Conservation (phyloP, 2,329 filamentous ascomycete genomes). For the Aspergillus neotritici region DNA sequence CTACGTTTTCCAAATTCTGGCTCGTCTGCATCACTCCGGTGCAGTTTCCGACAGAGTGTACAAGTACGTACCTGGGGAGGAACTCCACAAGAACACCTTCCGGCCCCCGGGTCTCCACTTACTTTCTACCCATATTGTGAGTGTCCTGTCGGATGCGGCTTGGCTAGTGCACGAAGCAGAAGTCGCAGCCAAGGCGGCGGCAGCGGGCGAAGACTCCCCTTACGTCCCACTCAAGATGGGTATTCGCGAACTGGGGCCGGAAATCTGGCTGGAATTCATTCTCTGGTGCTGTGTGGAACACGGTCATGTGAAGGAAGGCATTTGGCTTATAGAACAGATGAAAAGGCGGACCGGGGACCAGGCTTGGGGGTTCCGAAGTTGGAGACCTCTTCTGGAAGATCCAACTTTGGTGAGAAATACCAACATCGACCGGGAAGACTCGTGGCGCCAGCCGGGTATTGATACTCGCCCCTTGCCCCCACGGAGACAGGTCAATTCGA, state of each 20-base stretch:
- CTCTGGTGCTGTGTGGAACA: slow-evolving; percentile 49
- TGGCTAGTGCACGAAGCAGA: slow-evolving; percentile 40
- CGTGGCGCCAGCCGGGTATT: slow-evolving; percentile 30
- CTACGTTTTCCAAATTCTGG: slow-evolving; percentile 41
- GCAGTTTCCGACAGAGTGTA: slow-evolving; percentile 42
- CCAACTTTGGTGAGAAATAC: slow-evolving; percentile 27
- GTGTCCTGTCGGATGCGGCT: slow-evolving; percentile 42
- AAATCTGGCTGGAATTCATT: slow-evolving; percentile 47
- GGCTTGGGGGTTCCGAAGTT: slow-evolving; percentile 40
- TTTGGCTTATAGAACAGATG: slow-evolving; percentile 35
- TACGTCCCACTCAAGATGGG: slow-evolving; percentile 37
- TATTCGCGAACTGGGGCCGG: slow-evolving; percentile 41
- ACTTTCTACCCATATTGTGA: slow-evolving; percentile 43
- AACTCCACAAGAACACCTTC: slow-evolving; percentile 24
- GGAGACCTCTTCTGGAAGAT: slow-evolving; percentile 27
- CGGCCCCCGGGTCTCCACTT: slow-evolving; percentile 42
- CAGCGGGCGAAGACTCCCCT: slow-evolving; percentile 34
- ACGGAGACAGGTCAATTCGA: slow-evolving; percentile 12
- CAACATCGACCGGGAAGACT: slow-evolving; percentile 31
- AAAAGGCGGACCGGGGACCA: slow-evolving; percentile 18
- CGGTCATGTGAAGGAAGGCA: slow-evolving; percentile 38
- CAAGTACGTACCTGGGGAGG: slow-evolving; percentile 28
- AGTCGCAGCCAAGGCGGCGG: slow-evolving; percentile 31
- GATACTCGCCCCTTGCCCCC: slow-evolving; percentile 7
- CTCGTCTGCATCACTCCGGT: slow-evolving; percentile 41